phyloP scores from a whole-genome alignment of 306 rosid genomes.

The Vicia villosa region DNA sequence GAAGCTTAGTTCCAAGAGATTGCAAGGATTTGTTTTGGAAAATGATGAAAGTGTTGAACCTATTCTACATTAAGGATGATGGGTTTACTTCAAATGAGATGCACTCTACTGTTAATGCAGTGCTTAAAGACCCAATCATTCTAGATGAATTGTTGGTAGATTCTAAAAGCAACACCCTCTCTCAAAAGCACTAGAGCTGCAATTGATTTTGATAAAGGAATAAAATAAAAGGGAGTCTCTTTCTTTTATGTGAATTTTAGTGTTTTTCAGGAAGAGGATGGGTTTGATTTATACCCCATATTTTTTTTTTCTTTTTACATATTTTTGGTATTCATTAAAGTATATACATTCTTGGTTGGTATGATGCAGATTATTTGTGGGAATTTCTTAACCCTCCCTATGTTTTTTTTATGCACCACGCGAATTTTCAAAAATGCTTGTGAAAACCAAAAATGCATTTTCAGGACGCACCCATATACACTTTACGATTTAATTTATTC shows the following conservation, averaged over 20 bases:
- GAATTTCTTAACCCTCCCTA: too few relatives aligned
- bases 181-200: conserved; percentile 12
- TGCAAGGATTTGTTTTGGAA: conserved; percentile 92
- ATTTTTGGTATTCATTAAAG: too few relatives aligned
- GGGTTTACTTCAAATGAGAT: conserved; percentile 69
- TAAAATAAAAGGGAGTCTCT: neutral
- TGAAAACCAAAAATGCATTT: too few relatives aligned
- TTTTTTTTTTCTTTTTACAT: too few relatives aligned
- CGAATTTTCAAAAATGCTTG: too few relatives aligned
- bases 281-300: too few relatives aligned
- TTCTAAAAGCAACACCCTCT: conserved; percentile 2
- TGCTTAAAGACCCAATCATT: conserved; percentile 58
- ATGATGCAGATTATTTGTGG: too few relatives aligned
- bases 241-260: neutral
- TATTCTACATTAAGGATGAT: conserved; percentile 74
- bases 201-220: neutral
- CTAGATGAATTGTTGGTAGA: conserved; percentile 34
- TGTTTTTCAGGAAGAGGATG: too few relatives aligned
- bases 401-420: too few relatives aligned
- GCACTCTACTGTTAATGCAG: conserved; percentile 53
- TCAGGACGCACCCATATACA: too few relatives aligned
- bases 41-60: conserved; percentile 58
- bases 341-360: too few relatives aligned
- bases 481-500: too few relatives aligned
- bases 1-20: conserved; percentile 66